These are phyloP conservation scores for Akanthomyces muscarius DNA, from an alignment of 2,329 filamentous ascomycete genomes.

Conservation along the genomic window DNA sequence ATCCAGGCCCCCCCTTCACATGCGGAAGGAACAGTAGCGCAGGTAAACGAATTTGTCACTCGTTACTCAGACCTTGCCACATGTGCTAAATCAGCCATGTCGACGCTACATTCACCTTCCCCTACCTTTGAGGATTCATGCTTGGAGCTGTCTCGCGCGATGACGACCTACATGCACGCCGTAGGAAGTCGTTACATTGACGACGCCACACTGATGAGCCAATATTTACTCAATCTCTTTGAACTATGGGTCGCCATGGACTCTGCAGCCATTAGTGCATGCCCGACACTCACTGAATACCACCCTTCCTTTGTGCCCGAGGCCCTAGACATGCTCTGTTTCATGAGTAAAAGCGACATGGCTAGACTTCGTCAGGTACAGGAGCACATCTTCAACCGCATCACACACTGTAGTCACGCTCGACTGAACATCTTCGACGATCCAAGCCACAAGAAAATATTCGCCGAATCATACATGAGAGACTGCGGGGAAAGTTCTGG, in stretches of 20 bases:
- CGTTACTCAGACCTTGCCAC: background rate
- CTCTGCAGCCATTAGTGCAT: slow-evolving; percentile 35
- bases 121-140: background rate
- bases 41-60: background rate
- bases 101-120: background rate
- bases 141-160: background rate
- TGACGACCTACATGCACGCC: slow-evolving; percentile 5
- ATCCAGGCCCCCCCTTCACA: background rate
- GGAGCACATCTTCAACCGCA: slow-evolving; percentile 12
- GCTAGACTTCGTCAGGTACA: slow-evolving; percentile 37
- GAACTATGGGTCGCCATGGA: slow-evolving; percentile 59
- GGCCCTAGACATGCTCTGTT: slow-evolving; percentile 51
- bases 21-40: background rate
- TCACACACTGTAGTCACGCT: background rate
- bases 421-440: background rate
- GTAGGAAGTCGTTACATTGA: slow-evolving; percentile 29
- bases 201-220: slow-evolving; percentile 26
- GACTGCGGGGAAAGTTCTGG: background rate
- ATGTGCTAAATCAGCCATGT: background rate
- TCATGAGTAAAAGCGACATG: slow-evolving; percentile 47
- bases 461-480: background rate
- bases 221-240: slow-evolving; percentile 47
- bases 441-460: background rate
- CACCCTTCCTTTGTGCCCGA: slow-evolving; percentile 47
- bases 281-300: slow-evolving; percentile 47